A percentile compares a stretch with the other conserved stretches of the same genome.
These are phyloP conservation scores for Cryphonectria carpinicola DNA, from an alignment of 2,329 filamentous ascomycete genomes.

Conservation along the genomic window DNA sequence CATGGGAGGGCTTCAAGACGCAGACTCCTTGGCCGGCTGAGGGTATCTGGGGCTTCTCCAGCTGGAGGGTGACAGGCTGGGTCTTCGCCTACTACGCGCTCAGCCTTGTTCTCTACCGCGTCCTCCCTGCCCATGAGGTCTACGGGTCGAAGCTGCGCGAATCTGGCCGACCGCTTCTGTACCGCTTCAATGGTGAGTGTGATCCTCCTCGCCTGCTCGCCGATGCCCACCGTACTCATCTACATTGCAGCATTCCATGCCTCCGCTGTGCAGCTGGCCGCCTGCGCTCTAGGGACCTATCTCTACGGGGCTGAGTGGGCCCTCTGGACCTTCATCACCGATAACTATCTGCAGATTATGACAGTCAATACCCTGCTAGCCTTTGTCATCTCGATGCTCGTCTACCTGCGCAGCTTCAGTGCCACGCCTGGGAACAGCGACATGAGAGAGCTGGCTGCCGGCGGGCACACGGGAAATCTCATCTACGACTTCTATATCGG, in stretches of 20 bases:
- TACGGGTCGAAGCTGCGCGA: constrained; percentile 69
- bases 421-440: constrained; percentile 72
- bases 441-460: constrained; percentile 74
- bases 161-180: constrained; percentile 70
- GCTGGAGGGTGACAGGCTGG: constrained; percentile 65
- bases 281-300: constrained; percentile 71
- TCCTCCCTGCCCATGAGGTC: constrained; percentile 72
- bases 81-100: constrained; percentile 75
- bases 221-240: neutral
- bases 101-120: constrained; percentile 71
- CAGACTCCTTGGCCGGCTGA: constrained; percentile 60
- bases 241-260: constrained; percentile 66
- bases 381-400: constrained; percentile 69
- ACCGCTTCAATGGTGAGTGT: constrained; percentile 70
- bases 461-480: constrained; percentile 78
- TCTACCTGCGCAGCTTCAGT: constrained; percentile 78
- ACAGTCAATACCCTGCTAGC: constrained; percentile 79
- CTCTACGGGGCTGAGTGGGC: constrained; percentile 75
- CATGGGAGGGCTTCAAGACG: constrained; percentile 47
- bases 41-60: constrained; percentile 69
- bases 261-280: constrained; percentile 67
- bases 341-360: constrained; percentile 82
- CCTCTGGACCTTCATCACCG: constrained; percentile 86
- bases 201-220: too few relatives aligned
- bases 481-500: constrained; percentile 94